phyloP scores from a whole-genome alignment of 1,139 yeast species.

The Candida frijolesensis region DNA sequence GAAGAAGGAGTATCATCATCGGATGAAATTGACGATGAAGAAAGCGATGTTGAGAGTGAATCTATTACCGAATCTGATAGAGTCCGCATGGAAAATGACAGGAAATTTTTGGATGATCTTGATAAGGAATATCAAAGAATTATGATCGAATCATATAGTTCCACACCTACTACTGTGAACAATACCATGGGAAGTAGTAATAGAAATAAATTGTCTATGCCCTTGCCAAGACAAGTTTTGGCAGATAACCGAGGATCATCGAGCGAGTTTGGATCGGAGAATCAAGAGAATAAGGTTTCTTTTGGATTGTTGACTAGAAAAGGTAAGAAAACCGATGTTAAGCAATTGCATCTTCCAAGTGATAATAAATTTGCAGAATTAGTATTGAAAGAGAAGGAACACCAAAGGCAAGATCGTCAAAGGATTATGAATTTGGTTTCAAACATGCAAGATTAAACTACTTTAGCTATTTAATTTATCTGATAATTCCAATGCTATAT shows the following conservation, averaged over 20 bases:
- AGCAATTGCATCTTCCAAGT: constrained; percentile 49
- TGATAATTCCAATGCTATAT: constrained; percentile 42
- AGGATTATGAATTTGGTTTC: constrained; percentile 45
- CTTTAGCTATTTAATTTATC: constrained; percentile 23
- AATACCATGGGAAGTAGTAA: constrained; percentile 1
- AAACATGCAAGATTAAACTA: constrained; percentile 34
- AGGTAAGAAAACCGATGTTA: constrained; percentile 50
- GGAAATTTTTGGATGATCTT: constrained; percentile 49
- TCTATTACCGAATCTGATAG: constrained; percentile 16
- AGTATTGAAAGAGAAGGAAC: constrained; percentile 32
- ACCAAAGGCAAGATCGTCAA: constrained; percentile 38
- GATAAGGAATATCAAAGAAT: constrained; percentile 57
- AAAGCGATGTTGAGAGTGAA: constrained; percentile 11
- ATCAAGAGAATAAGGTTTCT: constrained; percentile 24
- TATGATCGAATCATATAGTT: constrained; percentile 50
- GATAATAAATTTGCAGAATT: constrained; percentile 50
- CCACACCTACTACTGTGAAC: constrained; percentile 9
- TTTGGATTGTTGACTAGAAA: constrained; percentile 56
- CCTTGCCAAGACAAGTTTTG: constrained; percentile 20
- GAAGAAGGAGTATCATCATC: constrained; percentile 16
- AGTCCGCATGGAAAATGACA: constrained; percentile 36
- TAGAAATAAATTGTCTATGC: constrained; percentile 22
- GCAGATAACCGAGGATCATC: neutral
- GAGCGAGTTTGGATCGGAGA: neutral
- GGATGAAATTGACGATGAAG: constrained; percentile 16